Evolutionary conservation across 805 yeast species (phyloP).

Genomic region (Ascoidea asiatica): DNA sequence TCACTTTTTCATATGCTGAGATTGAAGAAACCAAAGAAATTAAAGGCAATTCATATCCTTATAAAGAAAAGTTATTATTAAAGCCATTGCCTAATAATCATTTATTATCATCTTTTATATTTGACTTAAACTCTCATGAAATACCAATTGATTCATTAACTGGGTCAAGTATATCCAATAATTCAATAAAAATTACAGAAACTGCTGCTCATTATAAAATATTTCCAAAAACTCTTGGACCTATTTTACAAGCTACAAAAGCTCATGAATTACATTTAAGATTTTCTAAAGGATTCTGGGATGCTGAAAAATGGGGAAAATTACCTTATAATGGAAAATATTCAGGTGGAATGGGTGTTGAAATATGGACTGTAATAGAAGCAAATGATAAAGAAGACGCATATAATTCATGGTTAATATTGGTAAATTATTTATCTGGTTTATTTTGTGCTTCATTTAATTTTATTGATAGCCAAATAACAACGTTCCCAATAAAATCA

Average conservation of each 20-base stretch:
- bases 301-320: constrained; percentile 74
- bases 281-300: constrained; percentile 95
- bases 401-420: constrained; percentile 48
- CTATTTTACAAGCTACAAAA: constrained; percentile 50
- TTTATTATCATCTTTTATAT: constrained; percentile 7
- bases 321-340: constrained; percentile 57
- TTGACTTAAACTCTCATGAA: constrained; percentile 3
- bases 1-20: no score
- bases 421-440: constrained; percentile 74
- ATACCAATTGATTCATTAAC: constrained; percentile 5
- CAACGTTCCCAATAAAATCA: constrained; percentile 49
- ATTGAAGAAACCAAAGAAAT: no score
- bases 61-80: constrained; percentile 4
- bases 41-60: no score
- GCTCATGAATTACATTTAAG: constrained; percentile 71
- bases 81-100: constrained; percentile 10
- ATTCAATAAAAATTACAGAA: no score
- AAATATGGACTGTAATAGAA: constrained; percentile 77
- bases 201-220: constrained; percentile 48
- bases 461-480: constrained; percentile 66
- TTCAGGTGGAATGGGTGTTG: constrained; percentile 94
- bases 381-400: constrained; percentile 44
- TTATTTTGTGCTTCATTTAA: constrained; percentile 91
- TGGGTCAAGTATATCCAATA: constrained; percentile 5
- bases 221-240: constrained; percentile 75